Base-by-base conservation (phyloP, 345 rosid genomes). In the Microcos paniculata region DNA sequence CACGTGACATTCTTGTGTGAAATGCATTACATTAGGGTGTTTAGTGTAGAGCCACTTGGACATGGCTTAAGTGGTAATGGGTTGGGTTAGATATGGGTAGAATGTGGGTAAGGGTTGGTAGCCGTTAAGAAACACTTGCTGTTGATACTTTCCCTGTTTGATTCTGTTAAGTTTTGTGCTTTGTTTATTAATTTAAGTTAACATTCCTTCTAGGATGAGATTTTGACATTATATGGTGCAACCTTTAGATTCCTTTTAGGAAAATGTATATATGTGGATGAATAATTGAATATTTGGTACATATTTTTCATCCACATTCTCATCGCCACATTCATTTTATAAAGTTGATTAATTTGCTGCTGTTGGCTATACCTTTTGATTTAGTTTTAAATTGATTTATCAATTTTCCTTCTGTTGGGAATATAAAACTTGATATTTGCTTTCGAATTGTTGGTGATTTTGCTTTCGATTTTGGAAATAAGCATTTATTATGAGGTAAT, bases 121-220 rank as follows among this genome's bases (percentile, higher is more conserved):
- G 71, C 33, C 21, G n/a, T 67, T 67, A 45, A 45, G 38, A 67
- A 45, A 28, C 12, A 46, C 21, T 28, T 61, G 1, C 23, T 7
- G 8, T 69, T 30, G 43, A 69, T 69, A n/a, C 73, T 69, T 69
- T 49, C 8, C 73, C 73, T 49, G 43, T 30, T 48, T 31, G 59
- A 13, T 49, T 70, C 73, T 48, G 9, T 49, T 30, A 12, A 15
- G 59, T 51, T 70, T 49, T 10, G 59, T 31, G 26, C 28, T 51
- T 70, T 70, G 28, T 69, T 69, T 49, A 51, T 49, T 70, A n/a
- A 31, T 70, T 70, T 49, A 69, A 28, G 72, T 18, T 69, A 51
- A 49, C 73, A 49, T 69, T 30, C 59, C 28, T 69, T 69, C 28
- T 69, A 10, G 73, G 73, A 19, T 38, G 8, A 51, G 2, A 30